Evolutionary conservation across 345 rosid genomes (phyloP), one percentile per base, ranked within the genome.

Genomic region (Camelina hispida): DNA sequence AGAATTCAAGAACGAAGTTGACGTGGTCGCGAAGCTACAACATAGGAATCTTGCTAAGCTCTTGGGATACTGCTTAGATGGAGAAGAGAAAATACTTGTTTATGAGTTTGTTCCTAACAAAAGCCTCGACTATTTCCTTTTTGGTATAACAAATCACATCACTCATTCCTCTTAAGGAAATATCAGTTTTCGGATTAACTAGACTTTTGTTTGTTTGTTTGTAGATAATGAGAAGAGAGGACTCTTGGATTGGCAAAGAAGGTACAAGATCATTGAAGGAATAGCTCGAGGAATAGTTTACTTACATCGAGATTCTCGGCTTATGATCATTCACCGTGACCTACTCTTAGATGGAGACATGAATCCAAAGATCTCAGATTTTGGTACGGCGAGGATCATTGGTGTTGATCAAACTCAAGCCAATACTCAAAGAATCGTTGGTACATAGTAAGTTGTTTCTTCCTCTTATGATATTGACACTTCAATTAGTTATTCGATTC

Each of bases 281-380:
- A 88, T 88, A 62, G 89, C 90, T 50, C 66, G 83, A 43, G 87
- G 89, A 48, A 50, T 86, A 67, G 84, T 86, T 23, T 86, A 88
- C 56, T 81, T 86, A 54, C 90, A 88, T 7, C 74, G 84, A 48
- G 87, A 82, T 68, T 88, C 90, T 32, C 56, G 81, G 18, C 80
- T 81, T 7, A 76, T 68, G 23, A 86, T 86, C 62, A 83, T 88
- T 48, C 90, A 86, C 35, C 83, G 82, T 35, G 87, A 88, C 77
- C 79, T 88, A 20, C 66, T 81, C 32, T 70, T 81, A 53, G 86
- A 83, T 37, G 57, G 13, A 22, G 56, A 83, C 10, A 73, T 83
- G 84, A 74, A 77, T 8, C 83, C 84, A 0, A 83, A 81, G 78
- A 78, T 85, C 44, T 72, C 83, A 66, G 85, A 85, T 48, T 81